Evolutionary conservation across 192 early-diverging fungal genomes (phyloP), one percentile per base, ranked within the genome.

Genomic region (Mortierella claussenii): DNA sequence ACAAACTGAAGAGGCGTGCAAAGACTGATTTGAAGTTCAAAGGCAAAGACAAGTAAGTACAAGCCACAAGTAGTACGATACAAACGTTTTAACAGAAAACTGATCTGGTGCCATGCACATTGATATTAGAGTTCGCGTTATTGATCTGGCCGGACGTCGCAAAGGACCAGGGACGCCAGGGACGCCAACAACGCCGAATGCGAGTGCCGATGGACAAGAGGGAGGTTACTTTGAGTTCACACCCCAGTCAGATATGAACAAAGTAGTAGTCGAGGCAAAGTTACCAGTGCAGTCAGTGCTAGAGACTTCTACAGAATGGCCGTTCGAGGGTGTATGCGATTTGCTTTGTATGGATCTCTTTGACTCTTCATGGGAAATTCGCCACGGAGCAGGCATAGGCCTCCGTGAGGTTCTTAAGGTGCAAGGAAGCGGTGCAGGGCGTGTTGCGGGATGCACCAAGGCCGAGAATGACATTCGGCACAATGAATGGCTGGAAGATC

Each of bases 331-430:
- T 54, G 78, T 90, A 2, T 89, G 86, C 47, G 86, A 87, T 30
- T 74, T 81, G 50, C 51, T 89, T 24, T 84, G 82, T 56, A 79
- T 85, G 79, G 87, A 86, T 70, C 76, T 87, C 8, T 86, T 85
- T 65, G 86, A 88, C 76, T 88, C 94, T 0, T 57, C 69, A 18
- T 99, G 98, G 98, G 96, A 97, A 70, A 84, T 93, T 10, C 87
- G 98, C 6, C 98, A 99, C 65, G 98, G 98, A 24, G 97, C 98
- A 1, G 96, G 91, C 5, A 92, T 99, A 65, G 98, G 96, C 0
- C 74, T 99, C 30, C 90, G 95, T 13, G 93, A 91, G 56, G 84
- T 99, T 23, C 61, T 99, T 49, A 96, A 95, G 73, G 80, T 79
- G 13, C 96, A 97, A 54, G 96, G 96, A 4, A 67, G 69, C 42